These are phyloP conservation scores for Saccharomyces mikatae DNA, from an alignment of 805 yeast species.

Conservation along the genomic window DNA sequence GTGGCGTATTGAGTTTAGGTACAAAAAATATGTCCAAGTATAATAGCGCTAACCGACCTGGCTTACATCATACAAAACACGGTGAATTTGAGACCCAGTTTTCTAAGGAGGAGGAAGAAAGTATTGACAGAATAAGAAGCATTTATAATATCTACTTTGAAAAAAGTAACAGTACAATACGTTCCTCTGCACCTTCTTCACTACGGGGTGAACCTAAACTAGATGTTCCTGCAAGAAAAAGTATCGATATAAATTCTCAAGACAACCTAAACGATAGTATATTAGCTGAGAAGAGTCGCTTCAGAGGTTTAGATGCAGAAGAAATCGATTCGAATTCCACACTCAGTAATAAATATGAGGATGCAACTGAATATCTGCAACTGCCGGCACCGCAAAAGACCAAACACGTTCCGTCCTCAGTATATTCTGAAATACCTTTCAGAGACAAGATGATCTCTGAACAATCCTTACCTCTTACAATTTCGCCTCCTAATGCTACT, in stretches of 20 bases:
- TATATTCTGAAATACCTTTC: neutral
- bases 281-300: neutral
- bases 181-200: neutral
- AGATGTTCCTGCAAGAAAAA: neutral
- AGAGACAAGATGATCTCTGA: neutral
- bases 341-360: neutral
- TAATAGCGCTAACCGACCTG: slow-evolving; percentile 20
- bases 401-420: neutral
- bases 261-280: neutral
- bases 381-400: neutral
- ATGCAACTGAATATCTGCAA: neutral
- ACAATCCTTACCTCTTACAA: neutral
- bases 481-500: neutral
- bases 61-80: neutral
- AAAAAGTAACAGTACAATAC: slow-evolving; percentile 26
- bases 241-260: neutral
- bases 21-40: neutral
- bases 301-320: neutral
- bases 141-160: slow-evolving; percentile 73
- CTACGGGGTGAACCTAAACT: neutral
- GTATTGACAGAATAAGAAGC: slow-evolving; percentile 63
- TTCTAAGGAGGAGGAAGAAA: slow-evolving; percentile 54
- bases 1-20: neutral
- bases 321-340: neutral
- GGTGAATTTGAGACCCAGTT: slow-evolving; percentile 29